Evolutionary conservation across 2,329 filamentous ascomycete species (phyloP).

Genomic region (Chalaropsis ovoidea): DNA sequence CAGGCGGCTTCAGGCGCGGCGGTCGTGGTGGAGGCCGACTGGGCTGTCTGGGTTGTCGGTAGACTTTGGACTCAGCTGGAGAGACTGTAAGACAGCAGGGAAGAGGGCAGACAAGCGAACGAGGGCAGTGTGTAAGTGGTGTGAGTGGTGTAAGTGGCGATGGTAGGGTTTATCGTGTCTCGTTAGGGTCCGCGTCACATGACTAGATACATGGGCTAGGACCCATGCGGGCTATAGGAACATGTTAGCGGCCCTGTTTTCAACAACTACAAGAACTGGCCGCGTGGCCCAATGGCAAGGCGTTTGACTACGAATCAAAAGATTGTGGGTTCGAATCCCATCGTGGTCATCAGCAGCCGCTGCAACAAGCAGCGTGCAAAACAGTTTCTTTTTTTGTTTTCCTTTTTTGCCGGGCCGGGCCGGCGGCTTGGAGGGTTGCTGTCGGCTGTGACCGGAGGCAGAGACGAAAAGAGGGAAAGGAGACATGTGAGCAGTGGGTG

Average conservation of each 20-base stretch:
- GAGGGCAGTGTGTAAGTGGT: too few species aligned
- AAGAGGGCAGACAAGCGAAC: not conserved
- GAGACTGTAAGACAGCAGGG: not conserved
- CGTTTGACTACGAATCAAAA: conserved; percentile 25
- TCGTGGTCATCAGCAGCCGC: conserved; percentile 10
- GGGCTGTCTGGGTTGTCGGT: too few species aligned
- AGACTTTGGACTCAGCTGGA: not conserved
- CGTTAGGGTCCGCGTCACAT: too few species aligned
- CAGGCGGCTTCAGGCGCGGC: not conserved
- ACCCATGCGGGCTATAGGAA: not conserved
- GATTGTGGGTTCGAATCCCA: conserved; percentile 25
- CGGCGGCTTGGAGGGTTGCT: too few species aligned
- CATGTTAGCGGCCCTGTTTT: not conserved
- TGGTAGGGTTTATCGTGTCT: too few species aligned
- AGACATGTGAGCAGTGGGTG: too few species aligned
- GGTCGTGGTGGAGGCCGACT: too few species aligned
- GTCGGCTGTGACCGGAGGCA: too few species aligned
- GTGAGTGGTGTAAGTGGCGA: too few species aligned
- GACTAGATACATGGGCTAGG: too few species aligned
- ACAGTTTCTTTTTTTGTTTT: not conserved
- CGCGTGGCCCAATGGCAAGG: conserved; percentile 25
- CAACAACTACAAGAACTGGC: not conserved
- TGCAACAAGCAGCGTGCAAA: not conserved
- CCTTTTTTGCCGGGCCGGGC: not conserved
- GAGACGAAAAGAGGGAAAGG: too few species aligned